Conservation (phyloP, 1,284 basidiomycete species). For the Cutaneotrichosporon curvatum region DNA sequence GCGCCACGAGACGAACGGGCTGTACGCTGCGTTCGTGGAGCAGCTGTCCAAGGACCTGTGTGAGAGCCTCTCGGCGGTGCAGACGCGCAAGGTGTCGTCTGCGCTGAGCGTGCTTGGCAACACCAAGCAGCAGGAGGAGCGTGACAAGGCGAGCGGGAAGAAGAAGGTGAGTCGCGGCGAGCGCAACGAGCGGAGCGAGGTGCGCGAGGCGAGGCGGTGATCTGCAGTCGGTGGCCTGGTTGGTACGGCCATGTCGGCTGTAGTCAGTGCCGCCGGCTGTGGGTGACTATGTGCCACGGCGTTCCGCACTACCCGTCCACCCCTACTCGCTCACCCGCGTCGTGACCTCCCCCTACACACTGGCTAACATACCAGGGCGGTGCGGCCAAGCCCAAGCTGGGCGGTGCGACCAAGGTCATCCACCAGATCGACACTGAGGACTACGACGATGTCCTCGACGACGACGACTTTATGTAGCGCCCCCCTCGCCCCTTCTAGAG, state of each 20-base stretch:
- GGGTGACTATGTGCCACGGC: too few relatives aligned
- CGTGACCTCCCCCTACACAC: not conserved
- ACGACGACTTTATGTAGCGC: slow-evolving; percentile 44
- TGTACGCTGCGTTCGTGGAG: slow-evolving; percentile 75
- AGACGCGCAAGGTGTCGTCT: slow-evolving; percentile 77
- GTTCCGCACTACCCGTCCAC: too few relatives aligned
- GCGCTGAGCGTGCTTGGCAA: slow-evolving; percentile 76
- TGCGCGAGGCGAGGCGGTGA: not conserved
- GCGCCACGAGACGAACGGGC: slow-evolving; percentile 67
- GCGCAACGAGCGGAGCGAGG: not conserved
- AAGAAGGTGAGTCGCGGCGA: slow-evolving; percentile 57
- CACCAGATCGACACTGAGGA: slow-evolving; percentile 63
- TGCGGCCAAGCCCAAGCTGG: slow-evolving; percentile 68
- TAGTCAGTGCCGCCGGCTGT: too few relatives aligned
- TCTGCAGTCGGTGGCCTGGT: too few relatives aligned
- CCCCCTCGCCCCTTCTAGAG: not conserved
- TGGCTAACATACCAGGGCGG: slow-evolving; percentile 16
- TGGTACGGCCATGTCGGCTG: too few relatives aligned
- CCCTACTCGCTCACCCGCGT: too few relatives aligned
- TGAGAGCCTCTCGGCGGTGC: slow-evolving; percentile 70
- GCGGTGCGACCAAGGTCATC: slow-evolving; percentile 54
- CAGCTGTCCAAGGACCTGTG: slow-evolving; percentile 67
- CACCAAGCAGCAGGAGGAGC: slow-evolving; percentile 84
- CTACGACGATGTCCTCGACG: slow-evolving; percentile 82
- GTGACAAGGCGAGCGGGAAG: slow-evolving; percentile 77